Percentiles rank a stretch among this genome's conserved stretches.
These are phyloP conservation scores for Polygonum maritimum DNA, from an alignment of 148 eudicot species.

Conservation along the genomic window DNA sequence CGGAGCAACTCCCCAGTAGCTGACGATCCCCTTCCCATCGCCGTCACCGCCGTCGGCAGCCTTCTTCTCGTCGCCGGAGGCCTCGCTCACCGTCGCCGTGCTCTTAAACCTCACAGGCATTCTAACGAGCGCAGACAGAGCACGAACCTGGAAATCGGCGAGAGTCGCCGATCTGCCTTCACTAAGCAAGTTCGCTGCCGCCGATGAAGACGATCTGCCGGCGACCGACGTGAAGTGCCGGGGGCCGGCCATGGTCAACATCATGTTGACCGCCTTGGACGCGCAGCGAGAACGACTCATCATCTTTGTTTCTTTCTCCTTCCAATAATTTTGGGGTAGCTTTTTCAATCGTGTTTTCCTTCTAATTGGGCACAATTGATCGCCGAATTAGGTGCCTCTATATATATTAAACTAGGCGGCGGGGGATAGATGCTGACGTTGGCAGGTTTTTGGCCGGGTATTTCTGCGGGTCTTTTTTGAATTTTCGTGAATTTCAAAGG, in stretches of 20 bases:
- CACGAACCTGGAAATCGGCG: constrained; percentile 12
- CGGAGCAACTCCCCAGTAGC: constrained; percentile 55
- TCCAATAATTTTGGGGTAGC: neutral
- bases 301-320: constrained; percentile 13
- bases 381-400: neutral
- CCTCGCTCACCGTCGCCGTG: constrained; percentile 4
- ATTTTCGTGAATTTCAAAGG: neutral
- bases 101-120: constrained; percentile 19
- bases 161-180: neutral
- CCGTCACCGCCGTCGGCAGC: constrained; percentile 6
- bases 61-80: constrained; percentile 6
- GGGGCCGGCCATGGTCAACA: constrained; percentile 2
- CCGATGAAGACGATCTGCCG: neutral
- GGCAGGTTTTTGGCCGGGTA: neutral
- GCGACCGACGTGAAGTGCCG: constrained; percentile 4
- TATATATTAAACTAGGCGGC: neutral
- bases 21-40: constrained; percentile 20
- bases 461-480: neutral
- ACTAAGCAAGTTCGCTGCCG: neutral
- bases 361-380: neutral
- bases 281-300: neutral
- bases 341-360: neutral
- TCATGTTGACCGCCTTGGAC: neutral
- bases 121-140: constrained; percentile 18
- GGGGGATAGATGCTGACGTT: neutral